Evolutionary conservation across 2,329 filamentous ascomycete genomes (phyloP), one percentile per base, ranked within the genome.

Genomic region (Aspergillus hiratsukae): DNA sequence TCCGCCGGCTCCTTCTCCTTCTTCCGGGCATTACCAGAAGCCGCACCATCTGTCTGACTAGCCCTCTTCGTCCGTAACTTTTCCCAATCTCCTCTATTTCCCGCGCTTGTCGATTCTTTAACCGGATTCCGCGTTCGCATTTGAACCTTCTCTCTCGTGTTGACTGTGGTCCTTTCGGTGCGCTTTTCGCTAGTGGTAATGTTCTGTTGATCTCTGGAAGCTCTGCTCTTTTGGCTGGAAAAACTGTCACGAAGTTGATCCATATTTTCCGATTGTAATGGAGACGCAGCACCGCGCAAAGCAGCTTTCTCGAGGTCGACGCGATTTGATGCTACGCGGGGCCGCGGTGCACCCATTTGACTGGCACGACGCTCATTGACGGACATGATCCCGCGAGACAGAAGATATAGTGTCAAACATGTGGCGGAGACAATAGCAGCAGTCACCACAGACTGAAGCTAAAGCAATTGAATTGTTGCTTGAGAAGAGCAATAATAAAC

Each of bases 121-220:
- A 76, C 75, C 14, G 86, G 81, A 64, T 87, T 89, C 66, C 79
- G 81, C 7, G 80, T 80, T 56, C 84, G 80, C 56, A 81, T 78
- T 37, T 84, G 80, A 54, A 86, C 69, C 54, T 83, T 84, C 66
- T 91, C 87, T 56, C 83, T 77, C 23, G 84, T 86, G 48, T 84
- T 84, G 58, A 86, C 79, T 54, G 83, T 66, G 23, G 68, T 68
- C 55, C 74, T 73, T 53, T 76, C 75, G 1, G 71, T 67, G 48
- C 74, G 71, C 56, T 74, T 73, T 56, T 79, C 77, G 31, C 66
- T 68, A 41, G 67, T 66, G 28, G 31, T 37, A 7, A 62, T 67
- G 31, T 68, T 74, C 31, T 66, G 65, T 25, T 59, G 59, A 8
- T 72, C 75, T 61, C 71, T 68, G 52, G 67, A 69, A 53, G 66